Evolutionary conservation across 2,329 filamentous ascomycete species (phyloP).

Genomic region (Fusarium albosuccineum): DNA sequence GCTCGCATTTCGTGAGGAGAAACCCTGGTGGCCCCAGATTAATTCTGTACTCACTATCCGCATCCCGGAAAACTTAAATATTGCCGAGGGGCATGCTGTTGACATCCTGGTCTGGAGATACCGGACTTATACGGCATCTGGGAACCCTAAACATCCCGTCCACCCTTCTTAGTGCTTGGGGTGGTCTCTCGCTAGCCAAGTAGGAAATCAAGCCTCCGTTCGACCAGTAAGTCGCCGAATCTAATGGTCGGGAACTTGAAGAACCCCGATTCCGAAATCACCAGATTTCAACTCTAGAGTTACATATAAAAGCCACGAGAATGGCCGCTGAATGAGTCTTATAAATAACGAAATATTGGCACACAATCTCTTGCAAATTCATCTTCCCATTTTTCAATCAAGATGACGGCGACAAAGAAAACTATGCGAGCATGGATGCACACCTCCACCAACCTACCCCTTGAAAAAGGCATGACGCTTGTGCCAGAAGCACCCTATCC

Average conservation of each 20-base stretch:
- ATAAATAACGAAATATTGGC: background rate
- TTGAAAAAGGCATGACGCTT: conserved; percentile 6
- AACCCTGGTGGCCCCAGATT: no score
- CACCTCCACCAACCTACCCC: conserved; percentile 2
- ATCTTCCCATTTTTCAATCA: background rate
- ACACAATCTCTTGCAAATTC: background rate
- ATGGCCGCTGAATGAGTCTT: background rate
- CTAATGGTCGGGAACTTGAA: background rate
- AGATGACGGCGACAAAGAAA: background rate
- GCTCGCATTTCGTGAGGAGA: no score
- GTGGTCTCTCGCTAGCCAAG: no score
- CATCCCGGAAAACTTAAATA: no score
- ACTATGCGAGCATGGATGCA: conserved; percentile 7
- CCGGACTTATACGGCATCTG: background rate
- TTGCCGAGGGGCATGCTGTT: background rate
- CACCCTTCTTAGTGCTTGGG: background rate
- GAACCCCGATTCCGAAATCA: background rate
- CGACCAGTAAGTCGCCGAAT: background rate
- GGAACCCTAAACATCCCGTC: background rate
- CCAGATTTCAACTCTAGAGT: background rate
- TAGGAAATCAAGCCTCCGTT: background rate
- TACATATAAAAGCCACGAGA: background rate
- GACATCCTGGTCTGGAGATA: background rate
- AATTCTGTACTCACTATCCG: no score
- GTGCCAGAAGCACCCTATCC: background rate